Conservation (phyloP, 768 basidiomycete genomes). For the Gelatoporia subvermispora region DNA sequence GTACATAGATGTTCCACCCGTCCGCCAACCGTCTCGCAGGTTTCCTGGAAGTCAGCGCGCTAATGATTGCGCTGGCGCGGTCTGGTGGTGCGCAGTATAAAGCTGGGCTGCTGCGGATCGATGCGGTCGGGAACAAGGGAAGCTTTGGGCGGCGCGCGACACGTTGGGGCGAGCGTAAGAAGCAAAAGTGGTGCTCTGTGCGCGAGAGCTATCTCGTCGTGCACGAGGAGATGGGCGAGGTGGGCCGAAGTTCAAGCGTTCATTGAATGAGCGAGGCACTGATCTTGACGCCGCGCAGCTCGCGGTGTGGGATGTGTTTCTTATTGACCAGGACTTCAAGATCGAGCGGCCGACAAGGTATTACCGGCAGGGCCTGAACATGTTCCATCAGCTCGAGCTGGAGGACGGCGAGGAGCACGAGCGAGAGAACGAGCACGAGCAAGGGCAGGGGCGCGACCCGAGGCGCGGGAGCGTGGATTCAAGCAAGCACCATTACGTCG, state of each 20-base stretch:
- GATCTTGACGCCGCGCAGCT: slow-evolving; percentile 37
- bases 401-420: slow-evolving; percentile 21
- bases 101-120: slow-evolving; percentile 74
- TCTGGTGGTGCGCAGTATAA: slow-evolving; percentile 88
- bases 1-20: slow-evolving; percentile 86
- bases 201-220: slow-evolving; percentile 89
- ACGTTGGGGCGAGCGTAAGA: slow-evolving; percentile 65
- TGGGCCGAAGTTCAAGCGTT: slow-evolving; percentile 31
- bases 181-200: slow-evolving; percentile 85
- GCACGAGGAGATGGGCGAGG: slow-evolving; percentile 82
- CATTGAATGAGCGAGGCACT: background rate
- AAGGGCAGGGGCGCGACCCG: slow-evolving; percentile 3
- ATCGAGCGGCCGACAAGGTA: slow-evolving; percentile 89
- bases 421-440: slow-evolving; percentile 6
- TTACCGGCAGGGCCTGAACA: slow-evolving; percentile 78
- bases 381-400: slow-evolving; percentile 40
- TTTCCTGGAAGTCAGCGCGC: slow-evolving; percentile 88
- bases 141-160: slow-evolving; percentile 37
- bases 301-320: slow-evolving; percentile 90
- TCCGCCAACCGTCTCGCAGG: slow-evolving; percentile 83
- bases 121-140: slow-evolving; percentile 45
- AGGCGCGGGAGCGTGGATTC: background rate
- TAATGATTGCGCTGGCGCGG: slow-evolving; percentile 76
- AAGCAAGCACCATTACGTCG: slow-evolving; percentile 23
- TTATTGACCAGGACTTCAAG: slow-evolving; percentile 82